A percentile compares a stretch with the other conserved stretches of the same genome.
These are phyloP conservation scores for Cladophialophora carrionii DNA, from an alignment of 2,329 filamentous ascomycete genomes.

Conservation along the genomic window DNA sequence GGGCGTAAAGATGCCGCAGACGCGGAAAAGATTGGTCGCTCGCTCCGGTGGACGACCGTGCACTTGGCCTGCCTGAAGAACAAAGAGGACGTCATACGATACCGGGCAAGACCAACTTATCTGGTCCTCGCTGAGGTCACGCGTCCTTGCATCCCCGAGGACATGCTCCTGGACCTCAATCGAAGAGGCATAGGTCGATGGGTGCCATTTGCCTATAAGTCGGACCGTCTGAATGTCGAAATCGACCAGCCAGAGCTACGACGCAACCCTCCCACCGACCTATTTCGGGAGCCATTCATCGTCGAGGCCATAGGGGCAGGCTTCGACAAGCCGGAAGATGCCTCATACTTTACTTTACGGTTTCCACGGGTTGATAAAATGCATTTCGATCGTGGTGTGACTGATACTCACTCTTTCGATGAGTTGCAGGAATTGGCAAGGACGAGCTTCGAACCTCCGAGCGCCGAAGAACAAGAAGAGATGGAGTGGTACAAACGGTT, in stretches of 20 bases:
- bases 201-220: conserved; percentile 44
- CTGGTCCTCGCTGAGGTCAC: conserved; percentile 68
- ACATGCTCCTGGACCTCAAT: conserved; percentile 58
- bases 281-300: conserved; percentile 72
- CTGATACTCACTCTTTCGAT: conserved; percentile 69
- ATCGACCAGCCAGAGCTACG: conserved; percentile 46
- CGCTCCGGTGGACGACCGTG: conserved; percentile 76
- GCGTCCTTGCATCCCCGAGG: conserved; percentile 52
- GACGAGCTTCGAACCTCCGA: conserved; percentile 55
- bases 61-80: conserved; percentile 77
- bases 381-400: conserved; percentile 72
- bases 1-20: conserved; percentile 70
- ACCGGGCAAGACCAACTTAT: conserved; percentile 60
- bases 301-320: conserved; percentile 80
- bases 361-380: conserved; percentile 78
- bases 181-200: conserved; percentile 52
- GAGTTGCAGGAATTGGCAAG: conserved; percentile 70
- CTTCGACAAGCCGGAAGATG: conserved; percentile 72
- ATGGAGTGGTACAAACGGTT: conserved; percentile 64
- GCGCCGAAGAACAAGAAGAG: conserved; percentile 64
- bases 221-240: conserved; percentile 50
- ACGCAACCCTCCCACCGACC: conserved; percentile 40
- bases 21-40: conserved; percentile 60
- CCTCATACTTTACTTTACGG: conserved; percentile 71
- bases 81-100: conserved; percentile 60